Base-by-base conservation (phyloP, 1,139 yeast species). In the Dujonia santamariae region DNA sequence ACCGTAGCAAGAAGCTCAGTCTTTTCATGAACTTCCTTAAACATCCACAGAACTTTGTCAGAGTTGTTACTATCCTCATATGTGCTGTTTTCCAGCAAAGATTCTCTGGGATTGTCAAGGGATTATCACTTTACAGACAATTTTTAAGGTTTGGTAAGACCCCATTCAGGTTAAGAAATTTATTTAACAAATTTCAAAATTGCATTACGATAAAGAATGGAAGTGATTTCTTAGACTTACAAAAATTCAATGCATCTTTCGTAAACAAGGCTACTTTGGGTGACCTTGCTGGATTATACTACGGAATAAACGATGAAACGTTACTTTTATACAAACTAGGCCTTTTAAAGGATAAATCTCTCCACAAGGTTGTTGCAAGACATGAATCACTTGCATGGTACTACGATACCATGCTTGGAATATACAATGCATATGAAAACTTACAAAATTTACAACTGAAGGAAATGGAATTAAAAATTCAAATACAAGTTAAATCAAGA, bases 91-190 rank as follows among this genome's bases (percentile, higher is more conserved):
- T 68, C 57, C 46, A 68, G 56, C 42, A 59, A 46, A 46, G 72
- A 56, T 51, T 65, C 57, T 31, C 53, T 8, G 78, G 75, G 3
- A 54, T 78, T 39, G 72, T 76, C 8, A 56, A 56, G 14, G 78
- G 78, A 19, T 57, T 83, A 31, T 69, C 80, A 5, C 62, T 73
- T 23, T 84, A 79, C 53, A 68, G 94, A 54, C 88, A 81, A 50
- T 69, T 80, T 40, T 59, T 83, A 41, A 66, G 94, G 47, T 81
- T 82, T 44, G 92, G 92, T 28, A 78, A 80, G 36, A 70, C 85
- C 11, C 88, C 88, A 2, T 79, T 81, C 53, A 63, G 83, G 41
- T 24, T 36, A 12, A 22, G 22, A 6, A 28, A 52, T 23, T 42
- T 69, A 11, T 28, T 48, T 20, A 40, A 37, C 15, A 62, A 58